phyloP scores from a whole-genome alignment of 768 basidiomycete species.

The Mycena metata region DNA sequence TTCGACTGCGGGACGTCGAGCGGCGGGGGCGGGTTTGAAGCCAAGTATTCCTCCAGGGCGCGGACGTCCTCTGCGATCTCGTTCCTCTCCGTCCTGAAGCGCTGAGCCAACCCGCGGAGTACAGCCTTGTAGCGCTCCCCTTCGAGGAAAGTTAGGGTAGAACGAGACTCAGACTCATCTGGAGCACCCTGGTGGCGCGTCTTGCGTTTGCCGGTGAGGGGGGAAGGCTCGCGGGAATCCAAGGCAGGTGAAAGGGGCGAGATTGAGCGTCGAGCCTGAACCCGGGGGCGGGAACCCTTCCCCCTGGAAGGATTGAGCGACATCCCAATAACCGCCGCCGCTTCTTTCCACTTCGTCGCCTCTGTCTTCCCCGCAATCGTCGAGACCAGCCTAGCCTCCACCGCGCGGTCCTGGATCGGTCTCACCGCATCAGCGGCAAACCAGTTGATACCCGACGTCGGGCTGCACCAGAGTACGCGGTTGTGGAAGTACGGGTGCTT shows the following conservation, averaged over 20 bases:
- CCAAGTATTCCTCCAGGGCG: background rate
- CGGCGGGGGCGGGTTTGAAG: background rate
- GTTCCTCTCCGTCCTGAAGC: constrained; percentile 4
- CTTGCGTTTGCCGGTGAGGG: constrained; percentile 23
- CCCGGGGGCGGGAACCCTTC: background rate
- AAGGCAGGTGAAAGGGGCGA: constrained; percentile 13
- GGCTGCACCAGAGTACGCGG: constrained; percentile 21
- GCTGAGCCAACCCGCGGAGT: constrained; percentile 4
- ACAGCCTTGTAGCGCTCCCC: constrained; percentile 2
- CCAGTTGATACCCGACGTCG: constrained; percentile 6
- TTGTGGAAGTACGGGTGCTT: constrained; percentile 21
- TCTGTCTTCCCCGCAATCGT: background rate
- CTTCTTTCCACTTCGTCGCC: constrained; percentile 10
- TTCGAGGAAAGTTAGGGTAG: background rate
- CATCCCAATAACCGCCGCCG: constrained; percentile 6
- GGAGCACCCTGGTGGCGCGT: background rate
- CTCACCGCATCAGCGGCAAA: background rate
- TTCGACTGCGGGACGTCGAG: background rate
- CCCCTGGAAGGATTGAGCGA: background rate
- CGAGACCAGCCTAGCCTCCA: constrained; percentile 1
- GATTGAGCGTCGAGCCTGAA: background rate
- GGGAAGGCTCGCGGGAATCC: constrained; percentile 4
- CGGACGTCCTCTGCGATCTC: constrained; percentile 10
- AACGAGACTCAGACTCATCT: background rate
- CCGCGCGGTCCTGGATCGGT: constrained; percentile 3